phyloP scores from a whole-genome alignment of 148 eudicot species.

The Gaultheria prostrata region DNA sequence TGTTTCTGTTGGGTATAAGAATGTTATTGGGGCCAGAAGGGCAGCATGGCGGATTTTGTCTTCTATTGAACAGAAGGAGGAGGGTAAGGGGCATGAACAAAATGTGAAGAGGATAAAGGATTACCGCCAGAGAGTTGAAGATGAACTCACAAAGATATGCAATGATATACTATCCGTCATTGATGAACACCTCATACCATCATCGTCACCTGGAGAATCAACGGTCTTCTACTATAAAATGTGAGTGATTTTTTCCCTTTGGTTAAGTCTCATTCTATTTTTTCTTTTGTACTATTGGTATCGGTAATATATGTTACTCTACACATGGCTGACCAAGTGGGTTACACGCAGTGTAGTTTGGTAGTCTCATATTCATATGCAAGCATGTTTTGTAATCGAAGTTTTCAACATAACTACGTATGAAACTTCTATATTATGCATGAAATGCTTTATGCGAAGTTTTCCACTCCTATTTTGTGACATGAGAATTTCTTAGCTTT shows the following conservation, averaged over 20 bases:
- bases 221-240: constrained; percentile 32
- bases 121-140: constrained; percentile 29
- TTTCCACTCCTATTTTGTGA: background rate
- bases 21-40: constrained; percentile 32
- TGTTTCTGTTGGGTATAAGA: constrained; percentile 35
- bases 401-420: background rate
- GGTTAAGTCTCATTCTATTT: background rate
- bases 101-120: constrained; percentile 25
- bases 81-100: constrained; percentile 26
- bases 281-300: background rate
- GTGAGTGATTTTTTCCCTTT: constrained; percentile 17
- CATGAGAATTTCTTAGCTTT: too few species aligned
- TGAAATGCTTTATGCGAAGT: background rate
- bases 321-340: background rate
- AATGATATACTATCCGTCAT: constrained; percentile 28
- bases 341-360: background rate
- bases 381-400: background rate
- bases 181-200: constrained; percentile 32
- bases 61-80: constrained; percentile 40
- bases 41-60: constrained; percentile 38
- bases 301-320: background rate
- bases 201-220: constrained; percentile 29
- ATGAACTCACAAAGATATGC: constrained; percentile 28
- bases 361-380: background rate
- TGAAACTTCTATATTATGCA: background rate